Evolutionary conservation across 2,329 filamentous ascomycete species (phyloP), one percentile per base, ranked within the genome.

Genomic region (Xylaria sp.): DNA sequence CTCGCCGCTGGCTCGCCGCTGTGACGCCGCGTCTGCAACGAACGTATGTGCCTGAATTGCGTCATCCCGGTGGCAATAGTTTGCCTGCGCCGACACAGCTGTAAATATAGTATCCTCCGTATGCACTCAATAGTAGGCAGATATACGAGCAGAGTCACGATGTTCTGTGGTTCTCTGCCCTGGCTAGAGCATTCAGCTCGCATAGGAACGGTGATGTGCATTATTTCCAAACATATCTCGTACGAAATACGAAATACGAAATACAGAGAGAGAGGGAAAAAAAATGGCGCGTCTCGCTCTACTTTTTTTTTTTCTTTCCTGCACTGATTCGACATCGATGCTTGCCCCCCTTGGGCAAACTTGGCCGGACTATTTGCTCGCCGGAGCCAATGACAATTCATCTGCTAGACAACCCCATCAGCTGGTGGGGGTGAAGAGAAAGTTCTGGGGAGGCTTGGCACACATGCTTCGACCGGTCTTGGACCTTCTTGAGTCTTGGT

Each of bases 221-320:
- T 16, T 1, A 16, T 16, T 16, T 16, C 16, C 16, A 16, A 16
- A 68, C 68, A 66, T 37, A 37, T 6, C 35, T 37, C 35, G 35
- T 67, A 69, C 67, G 16, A 16, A 16, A 16, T 16, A 69, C 67
- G 16, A 16, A 16, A 16, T 16, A 16, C 16, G 16, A 16, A 16
- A 16, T 16, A 16, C 16, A 16, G 16, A 16, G 16, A 16, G 16
- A 16, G 16, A 16, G 16, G 16, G 16, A 1, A 16, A 67, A 65
- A 68, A 71, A 70, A 70, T 70, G 68, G 68, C 69, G 66, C 66
- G 66, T 70, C 65, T 16, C 16, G 16, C 16, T 16, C 16, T 16
- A 16, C 16, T 16, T 16, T 16, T 16, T 16, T 16, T 16, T 16
- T 16, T 16, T 62, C 65, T 62, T 61, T 65, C 62, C 46, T 59